Evolutionary conservation across 139 green algal species (phyloP).

Genomic region (Axilococcus clingmanii): DNA sequence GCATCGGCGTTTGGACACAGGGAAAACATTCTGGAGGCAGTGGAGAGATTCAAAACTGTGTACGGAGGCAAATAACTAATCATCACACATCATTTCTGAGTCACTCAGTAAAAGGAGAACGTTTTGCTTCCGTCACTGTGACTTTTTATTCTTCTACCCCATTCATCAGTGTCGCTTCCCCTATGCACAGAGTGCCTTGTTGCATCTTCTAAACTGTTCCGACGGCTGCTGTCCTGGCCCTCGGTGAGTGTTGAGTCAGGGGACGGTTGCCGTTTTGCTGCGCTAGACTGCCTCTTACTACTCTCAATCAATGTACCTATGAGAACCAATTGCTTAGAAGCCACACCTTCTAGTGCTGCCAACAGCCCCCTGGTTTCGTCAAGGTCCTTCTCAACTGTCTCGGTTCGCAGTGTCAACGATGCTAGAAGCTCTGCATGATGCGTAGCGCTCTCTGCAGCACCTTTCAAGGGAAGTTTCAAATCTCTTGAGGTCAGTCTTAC

Average conservation of each 20-base stretch:
- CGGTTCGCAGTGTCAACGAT: conserved; percentile 6
- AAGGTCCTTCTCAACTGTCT: conserved; percentile 14
- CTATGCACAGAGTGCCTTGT: not conserved
- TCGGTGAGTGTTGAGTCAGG: not conserved
- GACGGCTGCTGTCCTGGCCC: not conserved
- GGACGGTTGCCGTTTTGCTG: not conserved
- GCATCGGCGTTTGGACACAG: conserved; percentile 86
- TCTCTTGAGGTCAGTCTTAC: conserved; percentile 17
- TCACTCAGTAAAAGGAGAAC: too few relatives aligned
- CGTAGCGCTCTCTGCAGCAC: conserved; percentile 16
- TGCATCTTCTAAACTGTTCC: not conserved
- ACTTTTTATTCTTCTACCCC: too few relatives aligned
- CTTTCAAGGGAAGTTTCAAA: conserved; percentile 12
- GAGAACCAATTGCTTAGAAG: conserved; percentile 37
- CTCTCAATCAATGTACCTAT: conserved; percentile 22
- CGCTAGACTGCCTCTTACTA: too few relatives aligned
- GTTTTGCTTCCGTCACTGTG: too few relatives aligned
- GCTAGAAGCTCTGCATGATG: conserved; percentile 17
- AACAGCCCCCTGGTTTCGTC: conserved; percentile 25
- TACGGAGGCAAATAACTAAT: too few relatives aligned
- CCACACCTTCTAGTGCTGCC: conserved; percentile 26
- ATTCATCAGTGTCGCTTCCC: not conserved
- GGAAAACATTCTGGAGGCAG: conserved; percentile 74
- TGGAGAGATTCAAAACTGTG: conserved; percentile 58
- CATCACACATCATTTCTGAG: too few relatives aligned